These are phyloP conservation scores for Schrenkiella parvula DNA, from an alignment of 345 rosid species.

Conservation along the genomic window DNA sequence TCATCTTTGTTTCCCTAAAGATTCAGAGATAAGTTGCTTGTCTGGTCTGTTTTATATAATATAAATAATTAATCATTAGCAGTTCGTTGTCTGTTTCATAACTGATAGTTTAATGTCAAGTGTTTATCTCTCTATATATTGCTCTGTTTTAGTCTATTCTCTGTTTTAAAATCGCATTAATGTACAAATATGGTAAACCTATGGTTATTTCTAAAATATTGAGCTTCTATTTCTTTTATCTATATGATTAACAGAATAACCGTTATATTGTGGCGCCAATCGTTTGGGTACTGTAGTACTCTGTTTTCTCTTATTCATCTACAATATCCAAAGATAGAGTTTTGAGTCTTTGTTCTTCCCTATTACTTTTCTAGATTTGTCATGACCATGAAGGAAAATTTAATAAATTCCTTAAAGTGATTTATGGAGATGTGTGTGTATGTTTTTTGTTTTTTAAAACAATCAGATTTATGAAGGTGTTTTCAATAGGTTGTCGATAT, in stretches of 20 bases:
- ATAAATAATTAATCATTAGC: neutral
- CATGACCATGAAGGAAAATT: neutral
- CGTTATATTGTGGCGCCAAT: neutral
- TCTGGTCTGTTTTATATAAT: neutral
- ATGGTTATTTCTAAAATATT: neutral
- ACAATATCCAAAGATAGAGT: neutral
- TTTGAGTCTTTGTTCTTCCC: neutral
- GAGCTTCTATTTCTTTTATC: neutral
- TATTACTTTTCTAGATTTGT: neutral
- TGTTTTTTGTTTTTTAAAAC: too few species aligned
- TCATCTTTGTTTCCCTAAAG: neutral
- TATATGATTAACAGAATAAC: neutral
- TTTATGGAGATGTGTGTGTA: neutral
- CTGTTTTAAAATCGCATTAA: neutral
- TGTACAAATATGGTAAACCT: neutral
- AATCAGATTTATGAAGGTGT: neutral
- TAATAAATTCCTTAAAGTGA: neutral
- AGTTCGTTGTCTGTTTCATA: neutral
- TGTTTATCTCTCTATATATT: neutral
- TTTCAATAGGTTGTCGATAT: neutral
- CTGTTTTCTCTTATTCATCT: neutral
- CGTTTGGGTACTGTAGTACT: neutral
- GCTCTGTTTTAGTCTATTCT: neutral
- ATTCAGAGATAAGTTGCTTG: conserved; percentile 3
- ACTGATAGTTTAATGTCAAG: too few species aligned